These are phyloP conservation scores for Nakazawaea wyomingensis DNA, from an alignment of 805 yeast genomes.

Conservation along the genomic window DNA sequence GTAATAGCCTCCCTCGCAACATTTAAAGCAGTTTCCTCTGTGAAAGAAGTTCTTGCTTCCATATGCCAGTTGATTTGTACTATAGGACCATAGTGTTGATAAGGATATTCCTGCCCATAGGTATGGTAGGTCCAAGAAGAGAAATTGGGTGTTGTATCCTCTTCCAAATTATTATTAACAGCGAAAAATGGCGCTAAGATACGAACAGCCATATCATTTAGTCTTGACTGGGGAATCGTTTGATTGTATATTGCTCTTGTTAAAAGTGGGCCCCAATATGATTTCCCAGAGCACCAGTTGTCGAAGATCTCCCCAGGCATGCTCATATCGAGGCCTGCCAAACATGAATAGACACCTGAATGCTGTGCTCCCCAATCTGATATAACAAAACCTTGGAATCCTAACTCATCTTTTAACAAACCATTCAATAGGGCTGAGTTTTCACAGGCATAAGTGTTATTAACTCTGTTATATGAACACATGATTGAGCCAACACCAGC, in stretches of 20 bases:
- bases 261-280: conserved; percentile 54
- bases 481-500: conserved; percentile 56
- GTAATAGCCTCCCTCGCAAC: conserved; percentile 55
- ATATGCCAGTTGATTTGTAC: conserved; percentile 50
- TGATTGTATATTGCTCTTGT: conserved; percentile 51
- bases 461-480: conserved; percentile 54
- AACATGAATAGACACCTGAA: conserved; percentile 47
- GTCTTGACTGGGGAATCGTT: conserved; percentile 45
- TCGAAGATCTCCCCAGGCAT: conserved; percentile 58
- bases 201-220: conserved; percentile 57
- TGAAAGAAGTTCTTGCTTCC: conserved; percentile 43
- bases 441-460: conserved; percentile 54
- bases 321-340: conserved; percentile 58
- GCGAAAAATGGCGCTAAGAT: conserved; percentile 52
- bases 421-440: conserved; percentile 49
- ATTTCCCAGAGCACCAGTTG: conserved; percentile 47
- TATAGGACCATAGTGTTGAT: conserved; percentile 49
- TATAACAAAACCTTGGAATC: conserved; percentile 59
- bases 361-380: conserved; percentile 63
- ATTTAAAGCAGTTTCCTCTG: conserved; percentile 43
- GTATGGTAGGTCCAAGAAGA: conserved; percentile 56
- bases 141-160: conserved; percentile 43
- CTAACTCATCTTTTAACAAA: conserved; percentile 52
- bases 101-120: conserved; percentile 48
- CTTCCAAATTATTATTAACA: conserved; percentile 33